Evolutionary conservation across 179 eudicot species (phyloP), one percentile per base, ranked within the genome.

Genomic region (Amaranthus tricolor): DNA sequence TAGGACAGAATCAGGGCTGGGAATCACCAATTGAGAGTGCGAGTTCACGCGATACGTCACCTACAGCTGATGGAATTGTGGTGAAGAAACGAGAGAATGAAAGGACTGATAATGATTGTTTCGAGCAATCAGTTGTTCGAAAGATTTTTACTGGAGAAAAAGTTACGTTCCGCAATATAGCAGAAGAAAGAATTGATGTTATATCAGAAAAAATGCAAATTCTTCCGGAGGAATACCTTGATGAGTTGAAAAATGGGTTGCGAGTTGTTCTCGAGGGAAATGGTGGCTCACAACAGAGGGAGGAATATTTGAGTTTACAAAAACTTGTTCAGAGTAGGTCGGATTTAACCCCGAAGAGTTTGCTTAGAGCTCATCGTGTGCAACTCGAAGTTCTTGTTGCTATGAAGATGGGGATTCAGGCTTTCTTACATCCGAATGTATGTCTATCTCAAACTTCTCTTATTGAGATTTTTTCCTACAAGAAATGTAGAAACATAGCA

Each of bases 11-110:
- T 68, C 94, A 90, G 80, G 83, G 79, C 9, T 91, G 86, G 44
- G 98, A 90, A 56, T 92, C 97, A 58, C 97, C 97, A 13, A 81
- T 96, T 17, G 96, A 94, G 85, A 94, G 98, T 81, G 98, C 97
- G 11, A 92, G 96, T 79, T 94, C 98, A 52, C 91, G 90, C 9
- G 98, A 94, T 78, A 94, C 96, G 43, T 92, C 94, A 74, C 98
- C 98, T 9, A 86, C 87, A 5, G 84, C 90, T 53, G 91, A 94
- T 80, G 93, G 91, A 10, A 81, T 86, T 67, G 78, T 90, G 74
- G 81, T 80, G 50, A 86, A 84, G 79, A 89, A 92, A 71, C 74
- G 75, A 58, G 89, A 90, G 75, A 94, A 80, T 79, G 94, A 86
- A 54, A 89, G 90, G 80, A 82, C 82, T 65, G 97, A 94, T 51